A percentile compares a stretch with the other conserved stretches of the same genome.
Conservation (phyloP, 73 alveolate species). For the Paramecium pentaurelia region DNA sequence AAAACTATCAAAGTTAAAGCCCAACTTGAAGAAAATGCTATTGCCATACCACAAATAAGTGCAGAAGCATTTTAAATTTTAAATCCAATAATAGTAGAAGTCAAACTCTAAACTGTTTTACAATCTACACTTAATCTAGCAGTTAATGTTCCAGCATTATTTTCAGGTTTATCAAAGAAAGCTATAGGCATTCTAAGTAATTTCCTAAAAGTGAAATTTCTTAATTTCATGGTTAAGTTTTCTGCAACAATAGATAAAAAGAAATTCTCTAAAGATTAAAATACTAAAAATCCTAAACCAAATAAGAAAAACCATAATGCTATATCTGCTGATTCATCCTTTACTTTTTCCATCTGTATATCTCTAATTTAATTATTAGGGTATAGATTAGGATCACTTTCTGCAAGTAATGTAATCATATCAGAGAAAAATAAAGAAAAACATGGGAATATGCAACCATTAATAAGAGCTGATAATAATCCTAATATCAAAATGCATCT, state of each 20-base stretch:
- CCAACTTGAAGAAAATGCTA: slow-evolving; percentile 46
- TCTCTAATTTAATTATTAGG: not conserved
- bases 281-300: slow-evolving; percentile 20
- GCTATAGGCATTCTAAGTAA: slow-evolving; percentile 57
- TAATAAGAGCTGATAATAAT: not conserved
- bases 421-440: slow-evolving; percentile 5
- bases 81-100: slow-evolving; percentile 54
- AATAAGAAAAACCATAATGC: slow-evolving; percentile 18
- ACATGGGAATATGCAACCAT: slow-evolving; percentile 28
- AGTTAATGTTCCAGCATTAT: slow-evolving; percentile 62
- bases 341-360: not conserved
- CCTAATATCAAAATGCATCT: not conserved
- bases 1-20: slow-evolving; percentile 49
- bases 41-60: slow-evolving; percentile 47
- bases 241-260: slow-evolving; percentile 47
- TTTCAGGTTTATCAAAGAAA: slow-evolving; percentile 59
- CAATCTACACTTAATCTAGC: slow-evolving; percentile 60
- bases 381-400: not conserved
- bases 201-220: slow-evolving; percentile 28
- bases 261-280: not conserved
- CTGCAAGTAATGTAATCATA: not conserved
- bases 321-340: not conserved
- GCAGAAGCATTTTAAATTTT: slow-evolving; percentile 44
- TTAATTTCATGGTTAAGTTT: slow-evolving; percentile 34
- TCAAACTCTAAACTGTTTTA: slow-evolving; percentile 24